Base-by-base conservation (phyloP, 108 stramenopile species). In the Cyclotella distinguenda region DNA sequence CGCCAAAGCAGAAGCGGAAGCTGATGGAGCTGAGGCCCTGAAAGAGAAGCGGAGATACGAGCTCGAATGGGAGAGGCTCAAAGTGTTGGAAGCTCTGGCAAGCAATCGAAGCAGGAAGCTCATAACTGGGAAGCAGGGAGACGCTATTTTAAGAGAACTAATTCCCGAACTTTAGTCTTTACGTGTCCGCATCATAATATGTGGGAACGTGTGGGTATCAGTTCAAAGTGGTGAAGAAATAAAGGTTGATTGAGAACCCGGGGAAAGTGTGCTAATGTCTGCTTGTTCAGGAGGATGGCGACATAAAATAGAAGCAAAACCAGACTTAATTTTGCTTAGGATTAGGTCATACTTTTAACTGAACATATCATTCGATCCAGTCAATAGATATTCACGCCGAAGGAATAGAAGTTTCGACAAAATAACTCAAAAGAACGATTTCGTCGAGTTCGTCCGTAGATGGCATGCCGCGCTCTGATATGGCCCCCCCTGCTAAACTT, bases 381-480 rank as follows among this genome's bases (percentile, higher is more conserved):
- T n/a, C n/a, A n/a, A n/a, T 30, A 59, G 12, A 69, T 54, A 45
- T 46, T 58, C 31, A 71, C 42, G 11, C 77, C 65, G 62, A 74
- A 27, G 2, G 44, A 67, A 60, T 30, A 27, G 49, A 35, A 33
- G 53, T 33, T 15, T 64, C 16, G 38, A 75, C 50, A 0, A 51
- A 18, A 18, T 52, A 46, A 22, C 62, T 72, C 10, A 80, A 74
- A 6, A 90, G 45, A 59, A 92, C 81, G 39, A 92, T 80, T 47
- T 87, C 88, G 78, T 92, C 91, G 26, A 92, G 51, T 56, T 92
- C 91, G 66, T 92, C 91, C 12, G 70, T 86, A 1, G 68, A 42
- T 18, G 79, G 84, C 45, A 84, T 80, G 9, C 91, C 91, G 45
- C 87, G 68, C 81, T 93, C 88, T 16, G 69, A 85, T 33, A 93